Conservation (phyloP, 345 rosid genomes). For the Triadica sebifera region DNA sequence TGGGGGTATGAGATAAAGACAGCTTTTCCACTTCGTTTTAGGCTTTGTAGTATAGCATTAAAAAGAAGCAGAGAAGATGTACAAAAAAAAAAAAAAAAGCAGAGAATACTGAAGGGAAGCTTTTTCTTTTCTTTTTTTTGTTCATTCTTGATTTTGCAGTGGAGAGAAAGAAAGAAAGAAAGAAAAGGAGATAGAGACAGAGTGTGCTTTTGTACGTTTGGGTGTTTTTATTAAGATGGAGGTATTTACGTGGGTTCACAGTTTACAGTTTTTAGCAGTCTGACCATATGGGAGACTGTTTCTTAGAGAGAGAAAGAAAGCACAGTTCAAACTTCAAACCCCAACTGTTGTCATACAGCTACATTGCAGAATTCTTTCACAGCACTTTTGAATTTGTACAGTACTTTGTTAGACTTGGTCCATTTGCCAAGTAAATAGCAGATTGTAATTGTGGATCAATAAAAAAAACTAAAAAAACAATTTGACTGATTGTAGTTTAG, state of each 20-base stretch:
- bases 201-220: conserved; percentile 13
- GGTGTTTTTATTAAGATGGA: conserved; percentile 7
- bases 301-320: not conserved
- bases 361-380: conserved; percentile 2
- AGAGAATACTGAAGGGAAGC: not conserved
- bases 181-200: not conserved
- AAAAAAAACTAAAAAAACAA: too few relatives aligned
- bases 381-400: not conserved
- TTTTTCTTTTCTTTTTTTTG: not conserved
- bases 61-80: too few relatives aligned
- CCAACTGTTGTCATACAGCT: too few relatives aligned
- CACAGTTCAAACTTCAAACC: conserved; percentile 3
- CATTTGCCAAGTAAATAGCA: too few relatives aligned
- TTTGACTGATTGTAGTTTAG: too few relatives aligned
- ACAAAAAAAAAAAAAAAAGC: too few relatives aligned
- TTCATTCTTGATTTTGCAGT: not conserved
- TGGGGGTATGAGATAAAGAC: conserved; percentile 18
- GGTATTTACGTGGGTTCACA: conserved; percentile 11
- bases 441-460: too few relatives aligned
- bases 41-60: conserved; percentile 29
- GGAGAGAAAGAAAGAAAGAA: not conserved
- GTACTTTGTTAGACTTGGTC: too few relatives aligned
- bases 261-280: not conserved
- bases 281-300: not conserved
- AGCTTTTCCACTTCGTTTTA: conserved; percentile 50